Base-by-base conservation (phyloP, 441 rosid species). In the Brassica balearica region DNA sequence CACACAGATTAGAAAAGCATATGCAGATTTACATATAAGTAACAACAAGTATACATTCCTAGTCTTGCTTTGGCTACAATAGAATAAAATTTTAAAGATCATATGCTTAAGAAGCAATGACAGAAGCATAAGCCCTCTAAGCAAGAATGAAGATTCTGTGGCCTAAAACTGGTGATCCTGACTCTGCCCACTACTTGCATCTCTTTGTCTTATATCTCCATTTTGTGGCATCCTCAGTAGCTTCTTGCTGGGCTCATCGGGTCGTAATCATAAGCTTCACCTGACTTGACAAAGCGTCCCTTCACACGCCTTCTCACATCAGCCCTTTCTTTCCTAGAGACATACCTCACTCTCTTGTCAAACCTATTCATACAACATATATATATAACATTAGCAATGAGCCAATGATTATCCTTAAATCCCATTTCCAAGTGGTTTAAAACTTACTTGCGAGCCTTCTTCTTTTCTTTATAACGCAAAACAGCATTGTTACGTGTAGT, bases 291-390 rank as follows among this genome's bases (percentile, higher is more conserved):
- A 70, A 95, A 95, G 8, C 99, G 83, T 19, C 99, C 99, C 82
- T 95, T 95, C 72, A 89, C 99, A 8, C 99, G 95, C 85, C 84
- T 92, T 84, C 99, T 88, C 32, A 92, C 97, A 74, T 96, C 98
- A 69, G 99, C 98, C 78, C 98, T 89, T 77, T 94, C 99, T 87
- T 93, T 96, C 67, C 98, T 93, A 53, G 97, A 92, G 23, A 89
- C 98, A 59, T 95, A 96, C 81, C 99, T 86, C 82, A 93, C 98
- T 77, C 61, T 86, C 88, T 92, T 95, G 72, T 90, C 97, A 83
- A 95, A 95, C 93, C 99, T 95, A 12, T 56, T 29, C 14, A 41
- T 17, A 25, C 58, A 70, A 14, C 3, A 27, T 3, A 69, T 46
- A 15, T 27, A 15, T 27, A 56, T 25, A 80, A 22, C 20, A 34